Conservation (phyloP, 1,284 basidiomycete species). For the Ceratobasidium sp. region DNA sequence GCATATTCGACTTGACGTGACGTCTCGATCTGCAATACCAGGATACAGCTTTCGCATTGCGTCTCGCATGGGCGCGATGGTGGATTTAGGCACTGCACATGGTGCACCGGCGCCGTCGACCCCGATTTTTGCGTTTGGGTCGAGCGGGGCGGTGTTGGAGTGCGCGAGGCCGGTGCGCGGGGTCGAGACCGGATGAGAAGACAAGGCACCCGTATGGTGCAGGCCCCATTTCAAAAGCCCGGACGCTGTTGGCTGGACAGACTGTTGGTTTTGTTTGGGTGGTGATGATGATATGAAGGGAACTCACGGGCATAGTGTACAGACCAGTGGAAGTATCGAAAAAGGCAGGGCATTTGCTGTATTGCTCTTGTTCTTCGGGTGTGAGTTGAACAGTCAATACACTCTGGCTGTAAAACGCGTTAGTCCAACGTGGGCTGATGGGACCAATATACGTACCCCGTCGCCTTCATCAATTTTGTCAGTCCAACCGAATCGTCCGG, state of each 20-base stretch:
- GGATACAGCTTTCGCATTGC: slow-evolving; percentile 75
- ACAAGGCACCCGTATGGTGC: slow-evolving; percentile 42
- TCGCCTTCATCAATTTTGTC: slow-evolving; percentile 69
- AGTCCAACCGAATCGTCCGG: slow-evolving; percentile 59
- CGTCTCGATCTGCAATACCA: slow-evolving; percentile 74
- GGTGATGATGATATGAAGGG: background rate
- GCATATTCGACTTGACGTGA: slow-evolving; percentile 79
- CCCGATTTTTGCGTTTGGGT: slow-evolving; percentile 41
- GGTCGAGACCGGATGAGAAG: slow-evolving; percentile 27
- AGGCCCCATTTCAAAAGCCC: slow-evolving; percentile 77
- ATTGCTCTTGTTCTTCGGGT: slow-evolving; percentile 72
- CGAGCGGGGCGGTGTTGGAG: slow-evolving; percentile 37
- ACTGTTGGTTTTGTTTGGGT: background rate
- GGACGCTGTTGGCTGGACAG: slow-evolving; percentile 71
- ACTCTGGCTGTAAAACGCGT: slow-evolving; percentile 70
- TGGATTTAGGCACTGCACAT: slow-evolving; percentile 68
- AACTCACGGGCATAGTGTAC: slow-evolving; percentile 80
- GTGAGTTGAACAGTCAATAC: slow-evolving; percentile 81
- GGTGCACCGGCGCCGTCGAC: slow-evolving; percentile 47
- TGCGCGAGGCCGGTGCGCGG: slow-evolving; percentile 36
- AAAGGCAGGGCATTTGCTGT: slow-evolving; percentile 76
- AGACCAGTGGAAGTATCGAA: slow-evolving; percentile 77
- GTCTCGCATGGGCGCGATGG: slow-evolving; percentile 65
- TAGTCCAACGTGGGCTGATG: slow-evolving; percentile 12
- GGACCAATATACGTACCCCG: slow-evolving; percentile 66